phyloP scores from a whole-genome alignment of 371 early-diverging fungal species.

The Cokeromyces recurvatus region DNA sequence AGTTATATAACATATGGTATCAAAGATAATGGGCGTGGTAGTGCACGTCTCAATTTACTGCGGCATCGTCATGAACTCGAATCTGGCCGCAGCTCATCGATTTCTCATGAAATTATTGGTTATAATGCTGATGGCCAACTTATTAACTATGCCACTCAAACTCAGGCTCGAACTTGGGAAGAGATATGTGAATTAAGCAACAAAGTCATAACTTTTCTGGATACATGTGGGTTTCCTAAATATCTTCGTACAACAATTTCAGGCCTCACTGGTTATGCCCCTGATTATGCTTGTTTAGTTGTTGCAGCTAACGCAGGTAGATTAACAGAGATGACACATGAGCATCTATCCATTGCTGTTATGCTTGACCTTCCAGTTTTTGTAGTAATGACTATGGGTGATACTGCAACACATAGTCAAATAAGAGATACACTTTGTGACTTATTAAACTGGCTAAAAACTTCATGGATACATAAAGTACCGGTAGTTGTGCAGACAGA shows the following conservation, averaged over 20 bases:
- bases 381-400: constrained; percentile 86
- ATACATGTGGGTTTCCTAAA: constrained; percentile 89
- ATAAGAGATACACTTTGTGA: constrained; percentile 52
- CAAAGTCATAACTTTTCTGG: constrained; percentile 84
- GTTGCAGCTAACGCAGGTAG: constrained; percentile 78
- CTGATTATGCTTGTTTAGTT: constrained; percentile 86
- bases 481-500: constrained; percentile 72
- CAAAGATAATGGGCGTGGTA: constrained; percentile 85
- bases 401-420: constrained; percentile 80
- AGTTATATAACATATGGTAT: constrained; percentile 80
- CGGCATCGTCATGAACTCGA: constrained; percentile 91
- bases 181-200: constrained; percentile 70
- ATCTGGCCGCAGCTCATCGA: constrained; percentile 84
- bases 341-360: constrained; percentile 81
- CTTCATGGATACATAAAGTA: constrained; percentile 68
- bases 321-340: constrained; percentile 80
- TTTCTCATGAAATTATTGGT: constrained; percentile 84
- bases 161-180: constrained; percentile 74
- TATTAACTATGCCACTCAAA: constrained; percentile 57
- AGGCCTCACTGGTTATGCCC: constrained; percentile 83
- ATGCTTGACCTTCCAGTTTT: constrained; percentile 83
- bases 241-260: constrained; percentile 90
- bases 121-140: constrained; percentile 61
- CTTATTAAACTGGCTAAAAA: constrained; percentile 63
- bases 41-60: constrained; percentile 77